A percentile compares a stretch with the other conserved stretches of the same genome.
These are phyloP conservation scores for Elsinoe australis DNA, from an alignment of 2,329 filamentous ascomycete species.

Conservation along the genomic window DNA sequence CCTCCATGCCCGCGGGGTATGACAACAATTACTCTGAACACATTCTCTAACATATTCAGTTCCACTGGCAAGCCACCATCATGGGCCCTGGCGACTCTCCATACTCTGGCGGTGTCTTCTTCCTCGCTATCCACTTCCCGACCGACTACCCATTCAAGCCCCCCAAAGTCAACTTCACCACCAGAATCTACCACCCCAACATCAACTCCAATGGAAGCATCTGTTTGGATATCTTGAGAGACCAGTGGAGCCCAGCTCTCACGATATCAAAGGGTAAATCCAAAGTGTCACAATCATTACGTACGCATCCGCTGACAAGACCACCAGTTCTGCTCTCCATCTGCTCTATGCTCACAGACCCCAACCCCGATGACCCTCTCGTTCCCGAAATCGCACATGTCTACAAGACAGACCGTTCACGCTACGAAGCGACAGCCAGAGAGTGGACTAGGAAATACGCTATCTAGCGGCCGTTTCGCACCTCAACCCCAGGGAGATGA, in stretches of 20 bases:
- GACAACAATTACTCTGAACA: slow-evolving; percentile 5
- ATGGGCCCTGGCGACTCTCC: slow-evolving; percentile 98
- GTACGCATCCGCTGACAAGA: slow-evolving; percentile 24
- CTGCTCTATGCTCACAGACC: slow-evolving; percentile 99
- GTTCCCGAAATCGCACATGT: slow-evolving; percentile 98
- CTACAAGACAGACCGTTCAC: slow-evolving; percentile 96
- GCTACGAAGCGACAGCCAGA: slow-evolving; percentile 91
- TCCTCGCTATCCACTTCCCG: slow-evolving; percentile 97
- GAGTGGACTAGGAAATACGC: slow-evolving; percentile 99
- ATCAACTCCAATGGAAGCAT: slow-evolving; percentile 99
- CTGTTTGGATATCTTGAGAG: slow-evolving; percentile 94
- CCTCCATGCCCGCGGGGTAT: slow-evolving; percentile 12
- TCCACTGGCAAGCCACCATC: slow-evolving; percentile 99
- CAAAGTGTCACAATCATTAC: background rate
- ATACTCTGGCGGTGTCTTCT: slow-evolving; percentile 97
- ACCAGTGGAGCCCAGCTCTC: slow-evolving; percentile 97
- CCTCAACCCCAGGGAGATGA: background rate
- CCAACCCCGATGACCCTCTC: slow-evolving; percentile 96
- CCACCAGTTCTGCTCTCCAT: slow-evolving; percentile 83
- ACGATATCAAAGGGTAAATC: slow-evolving; percentile 93
- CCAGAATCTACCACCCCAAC: slow-evolving; percentile 98
- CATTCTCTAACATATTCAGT: slow-evolving; percentile 50
- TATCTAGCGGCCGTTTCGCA: slow-evolving; percentile 51
- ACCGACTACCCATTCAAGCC: slow-evolving; percentile 99
- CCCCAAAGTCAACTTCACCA: slow-evolving; percentile 99